Conservation (phyloP, 2,329 filamentous ascomycete genomes). For the Balansia obtecta region DNA sequence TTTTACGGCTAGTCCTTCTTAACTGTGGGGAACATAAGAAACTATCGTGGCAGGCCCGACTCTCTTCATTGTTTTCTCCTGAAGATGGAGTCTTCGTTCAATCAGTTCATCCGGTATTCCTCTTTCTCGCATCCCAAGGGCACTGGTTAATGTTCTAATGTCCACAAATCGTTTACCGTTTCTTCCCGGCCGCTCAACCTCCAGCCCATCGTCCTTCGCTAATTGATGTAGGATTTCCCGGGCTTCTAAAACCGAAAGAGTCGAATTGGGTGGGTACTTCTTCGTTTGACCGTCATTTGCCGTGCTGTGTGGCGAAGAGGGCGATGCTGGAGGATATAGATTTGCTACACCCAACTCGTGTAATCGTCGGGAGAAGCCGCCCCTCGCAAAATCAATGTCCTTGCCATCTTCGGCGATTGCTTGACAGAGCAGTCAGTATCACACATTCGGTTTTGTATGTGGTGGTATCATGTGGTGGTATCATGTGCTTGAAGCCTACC, state of each 20-base stretch:
- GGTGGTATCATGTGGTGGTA: neutral
- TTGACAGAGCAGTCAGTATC: neutral
- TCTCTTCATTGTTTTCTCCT: neutral
- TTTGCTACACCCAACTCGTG: neutral
- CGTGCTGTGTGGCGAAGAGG: neutral
- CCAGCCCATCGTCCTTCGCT: neutral
- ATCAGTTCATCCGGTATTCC: neutral
- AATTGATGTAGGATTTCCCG: neutral
- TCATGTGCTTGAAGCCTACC: neutral
- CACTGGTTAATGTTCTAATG: constrained; percentile 2
- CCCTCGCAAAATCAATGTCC: neutral
- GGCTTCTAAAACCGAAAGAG: neutral
- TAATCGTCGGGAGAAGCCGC: constrained; percentile 1
- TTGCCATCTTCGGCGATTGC: neutral
- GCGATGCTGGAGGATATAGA: neutral
- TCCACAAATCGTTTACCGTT: constrained; percentile 2
- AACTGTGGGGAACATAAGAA: neutral
- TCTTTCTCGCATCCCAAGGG: constrained; percentile 2
- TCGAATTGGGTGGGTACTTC: neutral
- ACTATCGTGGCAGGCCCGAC: neutral
- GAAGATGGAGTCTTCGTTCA: neutral
- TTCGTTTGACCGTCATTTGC: neutral
- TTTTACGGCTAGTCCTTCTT: neutral
- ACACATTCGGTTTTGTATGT: neutral
- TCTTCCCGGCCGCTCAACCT: neutral